phyloP scores from a whole-genome alignment of 225 moss, liverwort and hornwort genomes.

The Neckera pumila region DNA sequence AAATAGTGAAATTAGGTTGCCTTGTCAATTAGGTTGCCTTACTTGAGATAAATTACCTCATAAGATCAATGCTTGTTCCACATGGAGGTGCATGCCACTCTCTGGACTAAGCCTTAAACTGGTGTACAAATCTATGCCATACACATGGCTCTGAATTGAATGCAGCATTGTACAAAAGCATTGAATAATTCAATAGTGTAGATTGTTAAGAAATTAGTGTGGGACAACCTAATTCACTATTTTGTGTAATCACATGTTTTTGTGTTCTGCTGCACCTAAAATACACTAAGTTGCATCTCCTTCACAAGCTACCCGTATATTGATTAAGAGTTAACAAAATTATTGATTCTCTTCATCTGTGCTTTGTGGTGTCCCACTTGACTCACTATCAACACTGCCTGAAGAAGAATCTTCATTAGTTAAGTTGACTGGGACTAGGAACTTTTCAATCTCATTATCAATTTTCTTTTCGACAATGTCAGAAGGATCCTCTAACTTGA shows the following conservation, averaged over 20 bases:
- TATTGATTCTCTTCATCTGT: background rate
- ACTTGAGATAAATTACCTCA: too few relatives aligned
- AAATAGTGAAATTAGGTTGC: too few relatives aligned
- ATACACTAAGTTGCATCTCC: background rate
- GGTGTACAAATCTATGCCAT: too few relatives aligned
- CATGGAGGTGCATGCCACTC: too few relatives aligned
- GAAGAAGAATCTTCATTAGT: background rate
- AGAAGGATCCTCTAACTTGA: background rate
- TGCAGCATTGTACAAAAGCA: too few relatives aligned
- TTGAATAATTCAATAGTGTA: too few relatives aligned
- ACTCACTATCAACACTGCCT: background rate
- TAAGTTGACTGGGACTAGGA: background rate
- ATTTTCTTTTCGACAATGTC: background rate
- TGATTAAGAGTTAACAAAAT: background rate
- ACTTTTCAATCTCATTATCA: slow-evolving; percentile 3
- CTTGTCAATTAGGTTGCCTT: too few relatives aligned
- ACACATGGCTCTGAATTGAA: too few relatives aligned
- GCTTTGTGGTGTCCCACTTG: background rate
- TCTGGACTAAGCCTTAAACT: too few relatives aligned
- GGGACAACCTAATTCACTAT: too few relatives aligned
- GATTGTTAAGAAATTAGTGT: too few relatives aligned
- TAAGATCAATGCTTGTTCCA: too few relatives aligned
- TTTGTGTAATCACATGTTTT: background rate
- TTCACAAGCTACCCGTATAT: background rate
- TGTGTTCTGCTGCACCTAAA: background rate